A percentile compares a stretch with the other conserved stretches of the same genome.
Conservation (phyloP, 2,329 filamentous ascomycete species). For the Bipolaris oryzae region DNA sequence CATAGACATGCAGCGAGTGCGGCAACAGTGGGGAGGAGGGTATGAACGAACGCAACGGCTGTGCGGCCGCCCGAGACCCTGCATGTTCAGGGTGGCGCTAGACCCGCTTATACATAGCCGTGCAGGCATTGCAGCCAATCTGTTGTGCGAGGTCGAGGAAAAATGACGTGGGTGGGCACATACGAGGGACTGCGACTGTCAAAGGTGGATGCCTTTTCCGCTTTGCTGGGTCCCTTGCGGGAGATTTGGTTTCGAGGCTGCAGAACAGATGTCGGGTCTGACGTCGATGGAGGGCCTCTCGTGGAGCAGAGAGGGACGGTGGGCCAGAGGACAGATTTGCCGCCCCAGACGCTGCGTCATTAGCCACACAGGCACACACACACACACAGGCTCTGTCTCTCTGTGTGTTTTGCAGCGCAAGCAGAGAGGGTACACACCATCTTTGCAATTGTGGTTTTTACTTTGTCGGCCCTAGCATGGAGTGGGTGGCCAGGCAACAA, state of each 20-base stretch:
- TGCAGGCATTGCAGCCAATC: slow-evolving; percentile 15
- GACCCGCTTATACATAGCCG: slow-evolving; percentile 2
- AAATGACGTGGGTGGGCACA: slow-evolving; percentile 27
- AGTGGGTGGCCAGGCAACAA: background rate
- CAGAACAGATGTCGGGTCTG: slow-evolving; percentile 4
- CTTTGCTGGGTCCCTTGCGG: slow-evolving; percentile 19
- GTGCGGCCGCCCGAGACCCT: slow-evolving; percentile 19
- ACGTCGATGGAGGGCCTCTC: slow-evolving; percentile 7
- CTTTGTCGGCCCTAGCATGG: background rate
- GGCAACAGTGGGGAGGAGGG: slow-evolving; percentile 10
- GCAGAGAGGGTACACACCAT: background rate
- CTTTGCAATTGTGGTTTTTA: background rate
- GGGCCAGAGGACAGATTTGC: background rate
- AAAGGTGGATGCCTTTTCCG: slow-evolving; percentile 18
- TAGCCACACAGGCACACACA: background rate
- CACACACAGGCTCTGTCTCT: background rate
- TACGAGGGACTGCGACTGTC: slow-evolving; percentile 10
- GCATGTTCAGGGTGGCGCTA: slow-evolving; percentile 18
- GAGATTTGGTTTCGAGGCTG: slow-evolving; percentile 8
- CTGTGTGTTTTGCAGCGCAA: too few species aligned
- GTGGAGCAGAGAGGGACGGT: background rate
- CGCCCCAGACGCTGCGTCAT: slow-evolving; percentile 5
- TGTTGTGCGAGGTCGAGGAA: slow-evolving; percentile 6
- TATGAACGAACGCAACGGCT: slow-evolving; percentile 21
- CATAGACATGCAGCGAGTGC: slow-evolving; percentile 11